Base-by-base conservation (phyloP, 805 yeast species). In the Priceomyces carsonii region DNA sequence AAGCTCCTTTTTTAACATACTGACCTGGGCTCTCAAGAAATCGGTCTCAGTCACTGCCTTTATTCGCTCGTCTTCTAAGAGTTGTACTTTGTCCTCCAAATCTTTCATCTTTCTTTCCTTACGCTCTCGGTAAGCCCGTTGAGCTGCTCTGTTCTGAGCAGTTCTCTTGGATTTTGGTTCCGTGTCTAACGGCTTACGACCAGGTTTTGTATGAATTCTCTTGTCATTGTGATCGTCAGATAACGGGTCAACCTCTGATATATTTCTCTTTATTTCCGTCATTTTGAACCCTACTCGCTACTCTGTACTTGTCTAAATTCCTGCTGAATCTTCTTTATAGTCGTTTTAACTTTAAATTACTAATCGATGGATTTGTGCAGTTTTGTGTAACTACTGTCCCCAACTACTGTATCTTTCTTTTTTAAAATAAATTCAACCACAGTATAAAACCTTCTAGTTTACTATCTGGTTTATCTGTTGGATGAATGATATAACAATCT, bases 71-170 rank as follows among this genome's bases (percentile, higher is more conserved):
- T 75, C 74, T 58, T 93, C 96, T 46, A 91, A 71, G 45, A 66
- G 59, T 33, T 71, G 61, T 9, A 91, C 95, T 48, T 85, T 81
- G 30, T 79, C 80, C 56, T 90, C 96, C 42, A 91, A 70, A 45
- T 88, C 95, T 53, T 79, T 77, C 80, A 93, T 76, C 53, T 85
- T 87, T 33, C 73, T 73, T 59, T 91, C 98, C 59, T 91, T 91
- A 42, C 98, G 77, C 62, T 93, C 98, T 38, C 98, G 72, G 63
- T 88, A 91, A 5, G 98, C 98, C 36, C 98, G 72, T 63, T 93
- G 99, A n/a, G 98, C 98, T 3, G 97, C 97, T 51, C 98, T 75
- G 60, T 93, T 91, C 64, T 93, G 98, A 2, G 97, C 97, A 10
- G 95, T 88, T 49, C 99, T 73, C 69, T 87, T 91, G 51, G 79